These are phyloP conservation scores for Canavalia ensiformis DNA, from an alignment of 306 rosid species.

Conservation along the genomic window DNA sequence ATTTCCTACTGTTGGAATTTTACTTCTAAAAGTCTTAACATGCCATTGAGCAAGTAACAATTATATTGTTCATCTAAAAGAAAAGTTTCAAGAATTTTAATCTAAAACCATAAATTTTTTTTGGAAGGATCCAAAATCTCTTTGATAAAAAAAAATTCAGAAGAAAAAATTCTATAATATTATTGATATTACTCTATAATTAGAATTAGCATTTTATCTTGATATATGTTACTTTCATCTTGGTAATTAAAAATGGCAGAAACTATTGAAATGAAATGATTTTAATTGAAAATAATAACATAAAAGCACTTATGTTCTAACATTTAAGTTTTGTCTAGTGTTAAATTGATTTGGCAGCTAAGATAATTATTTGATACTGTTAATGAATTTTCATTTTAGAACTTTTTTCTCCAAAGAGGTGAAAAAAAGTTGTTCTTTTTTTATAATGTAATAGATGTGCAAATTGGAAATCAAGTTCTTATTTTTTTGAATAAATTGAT, in stretches of 20 bases:
- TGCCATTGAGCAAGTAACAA: background rate
- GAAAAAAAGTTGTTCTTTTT: slow-evolving; percentile 6
- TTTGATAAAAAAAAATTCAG: too few species aligned
- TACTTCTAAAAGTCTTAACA: background rate
- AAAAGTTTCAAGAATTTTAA: too few species aligned
- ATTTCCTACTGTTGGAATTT: background rate
- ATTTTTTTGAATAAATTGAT: slow-evolving; percentile 14
- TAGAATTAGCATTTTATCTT: background rate
- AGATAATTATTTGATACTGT: background rate
- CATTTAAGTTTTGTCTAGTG: background rate
- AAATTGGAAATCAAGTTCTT: slow-evolving; percentile 4
- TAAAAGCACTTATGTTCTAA: background rate
- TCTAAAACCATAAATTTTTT: too few species aligned
- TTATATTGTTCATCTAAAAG: too few species aligned
- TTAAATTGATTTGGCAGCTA: slow-evolving; percentile 29
- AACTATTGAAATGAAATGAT: background rate
- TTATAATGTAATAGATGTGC: slow-evolving; percentile 4
- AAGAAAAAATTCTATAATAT: too few species aligned
- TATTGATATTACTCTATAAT: background rate
- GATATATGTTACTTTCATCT: background rate
- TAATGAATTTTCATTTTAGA: background rate
- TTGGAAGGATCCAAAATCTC: too few species aligned
- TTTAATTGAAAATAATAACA: background rate
- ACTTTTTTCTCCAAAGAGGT: background rate
- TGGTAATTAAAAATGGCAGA: background rate